Conservation (phyloP, 371 early-diverging fungal species). For the Mucor piriformis region DNA sequence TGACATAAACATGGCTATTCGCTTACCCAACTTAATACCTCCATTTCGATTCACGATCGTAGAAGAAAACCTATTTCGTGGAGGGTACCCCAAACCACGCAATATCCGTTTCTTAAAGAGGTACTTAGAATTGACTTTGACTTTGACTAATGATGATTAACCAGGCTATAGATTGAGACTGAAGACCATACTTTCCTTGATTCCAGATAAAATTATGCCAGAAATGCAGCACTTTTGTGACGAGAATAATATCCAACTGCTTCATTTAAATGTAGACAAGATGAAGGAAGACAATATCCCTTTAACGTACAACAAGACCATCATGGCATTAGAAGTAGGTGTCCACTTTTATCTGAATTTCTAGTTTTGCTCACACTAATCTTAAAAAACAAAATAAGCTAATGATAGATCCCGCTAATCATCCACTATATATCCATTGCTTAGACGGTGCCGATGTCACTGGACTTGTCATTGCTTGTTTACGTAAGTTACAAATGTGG, state of each 20-base stretch:
- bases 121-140: constrained; percentile 26
- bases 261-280: constrained; percentile 79
- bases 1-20: constrained; percentile 10
- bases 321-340: constrained; percentile 72
- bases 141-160: constrained; percentile 3
- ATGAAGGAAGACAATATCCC: constrained; percentile 89
- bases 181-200: constrained; percentile 83
- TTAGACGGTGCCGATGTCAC: constrained; percentile 91
- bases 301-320: constrained; percentile 75
- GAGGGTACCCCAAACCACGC: constrained; percentile 85
- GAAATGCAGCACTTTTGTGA: constrained; percentile 69
- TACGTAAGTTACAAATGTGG: constrained; percentile 93
- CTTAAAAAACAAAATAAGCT: constrained; percentile 19
- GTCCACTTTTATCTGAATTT: background rate
- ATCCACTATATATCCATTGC: constrained; percentile 90
- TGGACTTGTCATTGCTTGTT: constrained; percentile 80
- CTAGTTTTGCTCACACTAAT: background rate
- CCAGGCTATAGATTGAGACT: constrained; percentile 62
- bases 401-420: constrained; percentile 73
- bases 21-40: constrained; percentile 69
- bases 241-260: constrained; percentile 64
- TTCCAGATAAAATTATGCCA: constrained; percentile 74
- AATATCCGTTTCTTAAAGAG: constrained; percentile 84
- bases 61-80: constrained; percentile 80
- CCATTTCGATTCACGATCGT: constrained; percentile 87